Evolutionary conservation across 1,139 yeast genomes (phyloP).

Genomic region (Candida sp.): DNA sequence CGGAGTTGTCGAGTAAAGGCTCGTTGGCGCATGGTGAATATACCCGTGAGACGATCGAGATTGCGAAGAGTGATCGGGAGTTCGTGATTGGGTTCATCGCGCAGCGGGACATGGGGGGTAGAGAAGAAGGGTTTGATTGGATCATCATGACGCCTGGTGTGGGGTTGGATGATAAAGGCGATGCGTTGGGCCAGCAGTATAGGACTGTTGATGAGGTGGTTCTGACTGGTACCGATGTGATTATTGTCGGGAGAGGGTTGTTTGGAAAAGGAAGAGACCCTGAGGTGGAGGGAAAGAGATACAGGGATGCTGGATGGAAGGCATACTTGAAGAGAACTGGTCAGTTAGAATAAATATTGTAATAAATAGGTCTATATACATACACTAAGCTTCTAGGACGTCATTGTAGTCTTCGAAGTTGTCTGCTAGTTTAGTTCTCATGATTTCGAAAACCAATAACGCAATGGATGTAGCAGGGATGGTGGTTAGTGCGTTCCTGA

Average conservation of each 20-base stretch:
- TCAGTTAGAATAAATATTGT: conserved; percentile 8
- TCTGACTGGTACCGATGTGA: conserved; percentile 85
- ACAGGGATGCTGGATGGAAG: conserved; percentile 93
- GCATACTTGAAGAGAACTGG: conserved; percentile 65
- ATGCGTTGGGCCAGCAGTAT: conserved; percentile 95
- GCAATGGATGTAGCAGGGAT: conserved; percentile 92
- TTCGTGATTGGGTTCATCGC: conserved; percentile 98
- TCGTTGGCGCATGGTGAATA: conserved; percentile 93
- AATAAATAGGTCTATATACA: conserved; percentile 2
- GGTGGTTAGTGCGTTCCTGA: conserved; percentile 70
- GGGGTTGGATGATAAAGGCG: conserved; percentile 97
- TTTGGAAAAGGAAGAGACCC: conserved; percentile 98
- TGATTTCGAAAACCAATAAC: conserved; percentile 79
- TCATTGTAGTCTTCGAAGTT: conserved; percentile 25
- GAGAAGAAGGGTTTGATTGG: conserved; percentile 91
- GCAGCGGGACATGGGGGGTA: conserved; percentile 85
- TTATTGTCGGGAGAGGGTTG: conserved; percentile 97
- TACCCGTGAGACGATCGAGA: conserved; percentile 84
- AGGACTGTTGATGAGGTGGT: conserved; percentile 89
- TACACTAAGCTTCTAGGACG: conserved; percentile 14
- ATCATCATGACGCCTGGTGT: conserved; percentile 98
- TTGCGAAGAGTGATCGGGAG: conserved; percentile 84
- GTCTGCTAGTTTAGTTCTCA: conserved; percentile 57
- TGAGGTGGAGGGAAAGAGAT: conserved; percentile 81
- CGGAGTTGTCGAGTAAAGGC: conserved; percentile 94